Base-by-base conservation (phyloP, 2,329 filamentous ascomycete species). In the Blumeria graminis region DNA sequence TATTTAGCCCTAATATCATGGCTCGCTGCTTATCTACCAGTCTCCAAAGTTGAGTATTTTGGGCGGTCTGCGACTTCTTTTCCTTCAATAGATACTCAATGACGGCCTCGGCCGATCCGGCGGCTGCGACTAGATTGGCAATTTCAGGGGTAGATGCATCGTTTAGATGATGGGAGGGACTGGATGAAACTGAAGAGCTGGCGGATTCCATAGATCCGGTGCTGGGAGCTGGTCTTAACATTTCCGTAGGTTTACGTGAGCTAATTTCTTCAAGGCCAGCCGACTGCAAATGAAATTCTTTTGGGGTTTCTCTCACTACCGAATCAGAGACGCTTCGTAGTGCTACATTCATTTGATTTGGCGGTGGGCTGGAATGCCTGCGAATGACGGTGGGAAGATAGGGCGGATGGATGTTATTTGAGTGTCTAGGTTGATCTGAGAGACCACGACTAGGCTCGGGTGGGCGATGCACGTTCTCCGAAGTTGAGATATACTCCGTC, bases 1-100 rank as follows among this genome's bases (percentile, higher is more conserved):
- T 94, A 66, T 96, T 95, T 60, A 98, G 74, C 7, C 89, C 90
- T 18, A 94, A 70, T 56, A 98, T 88, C 81, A 98, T 89, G 14
- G 87, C 81, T 60, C 90, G 77, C 69, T 98, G 92, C 71, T 98
- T 96, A 68, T 96, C 90, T 54, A 98, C 88, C 51, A 98, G 71
- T 55, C 88, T 82, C 92, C 92, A 98, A 64, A 98, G 71, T 67
- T 98, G 90, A 16, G 82, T 75, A 66, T 96, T 96, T 66, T 96
- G 92, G 62, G 86, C 83, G 5, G 86, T 79, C 56, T 88, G 84
- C 53, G 86, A 84, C 60, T 90, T 81, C 68, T 95, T 96, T 66
- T 98, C 92, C 66, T 86, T 93, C 60, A 95, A 71, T 54, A 98
- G 72, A 64, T 92, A 86, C 62, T 87, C 78, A 58, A 98, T 86